Evolutionary conservation across 1,284 basidiomycete genomes (phyloP).

Genomic region (Moesziomyces sp.): DNA sequence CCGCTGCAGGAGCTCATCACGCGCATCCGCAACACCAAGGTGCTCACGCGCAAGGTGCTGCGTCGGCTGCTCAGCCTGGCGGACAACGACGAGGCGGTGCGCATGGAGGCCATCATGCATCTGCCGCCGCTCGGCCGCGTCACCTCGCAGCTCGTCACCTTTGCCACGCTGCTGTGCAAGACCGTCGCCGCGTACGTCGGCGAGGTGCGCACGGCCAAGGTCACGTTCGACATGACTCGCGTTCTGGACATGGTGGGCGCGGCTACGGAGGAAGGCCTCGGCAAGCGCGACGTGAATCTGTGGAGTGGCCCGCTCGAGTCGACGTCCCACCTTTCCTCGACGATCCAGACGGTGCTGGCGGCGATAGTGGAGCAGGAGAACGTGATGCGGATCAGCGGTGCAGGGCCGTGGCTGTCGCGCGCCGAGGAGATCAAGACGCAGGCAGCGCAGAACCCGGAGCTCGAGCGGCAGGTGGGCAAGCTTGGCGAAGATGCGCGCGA

Average conservation of each 20-base stretch:
- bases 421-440: conserved; percentile 85
- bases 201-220: conserved; percentile 49
- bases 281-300: conserved; percentile 27
- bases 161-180: conserved; percentile 48
- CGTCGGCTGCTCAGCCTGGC: conserved; percentile 57
- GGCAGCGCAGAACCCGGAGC: conserved; percentile 86
- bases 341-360: conserved; percentile 50
- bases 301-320: conserved; percentile 44
- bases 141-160: conserved; percentile 56
- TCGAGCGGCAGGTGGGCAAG: conserved; percentile 84
- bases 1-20: conserved; percentile 57
- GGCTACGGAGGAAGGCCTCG: conserved; percentile 51
- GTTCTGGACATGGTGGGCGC: conserved; percentile 37
- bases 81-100: conserved; percentile 58
- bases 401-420: conserved; percentile 83
- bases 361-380: conserved; percentile 59
- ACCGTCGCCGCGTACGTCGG: conserved; percentile 38
- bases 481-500: conserved; percentile 89
- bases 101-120: conserved; percentile 53
- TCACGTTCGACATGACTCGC: conserved; percentile 37
- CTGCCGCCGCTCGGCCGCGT: conserved; percentile 56
- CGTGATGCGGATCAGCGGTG: conserved; percentile 57
- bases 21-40: conserved; percentile 55
- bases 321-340: conserved; percentile 40
- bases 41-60: conserved; percentile 61